Evolutionary conservation across 805 yeast genomes (phyloP), one percentile per base, ranked within the genome.

Genomic region (Candida berthetii): DNA sequence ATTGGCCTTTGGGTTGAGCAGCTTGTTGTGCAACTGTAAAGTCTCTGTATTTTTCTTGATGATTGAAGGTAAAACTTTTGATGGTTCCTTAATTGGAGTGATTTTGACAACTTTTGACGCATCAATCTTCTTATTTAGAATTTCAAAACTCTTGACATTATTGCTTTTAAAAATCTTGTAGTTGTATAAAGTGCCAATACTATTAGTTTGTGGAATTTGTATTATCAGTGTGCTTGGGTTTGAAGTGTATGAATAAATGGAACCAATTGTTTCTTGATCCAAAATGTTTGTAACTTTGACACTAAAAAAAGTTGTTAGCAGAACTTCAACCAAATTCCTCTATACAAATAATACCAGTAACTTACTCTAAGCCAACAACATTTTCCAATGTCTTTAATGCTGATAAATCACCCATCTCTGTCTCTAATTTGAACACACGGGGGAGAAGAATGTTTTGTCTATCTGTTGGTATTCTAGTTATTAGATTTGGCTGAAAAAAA

Each of bases 231-330:
- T 57, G 27, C 7, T 48, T 41, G 68, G 69, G 7, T 43, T 42
- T 7, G 80, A 66, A 43, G 77, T 74, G 56, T 74, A 81, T 9
- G 88, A 72, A 56, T 78, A 81, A 31, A 85, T 71, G 27, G 71
- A 64, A 1, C 93, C 95, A n/a, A 68, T 66, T 40, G 78, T 66
- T 8, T 67, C 66, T 22, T 71, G 69, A 52, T 82, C 87, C 36
- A 78, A 62, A 7, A 73, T 63, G 39, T 85, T 85, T 11, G 76
- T 72, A 40, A 84, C 66, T 53, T 69, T 76, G 43, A 85, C 85
- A 51, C 79, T 72, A 18, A 3, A 3, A 15, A n/a, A 17, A 18
- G 22, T 17, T 18, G 35, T 41, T 24, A 31, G 28, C 48, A 50
- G 4, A 47, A 43, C n/a, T 50, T 48, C 40, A 35, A 34, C 41